Base-by-base conservation (phyloP, 345 rosid genomes). In the Theobroma cacao region DNA sequence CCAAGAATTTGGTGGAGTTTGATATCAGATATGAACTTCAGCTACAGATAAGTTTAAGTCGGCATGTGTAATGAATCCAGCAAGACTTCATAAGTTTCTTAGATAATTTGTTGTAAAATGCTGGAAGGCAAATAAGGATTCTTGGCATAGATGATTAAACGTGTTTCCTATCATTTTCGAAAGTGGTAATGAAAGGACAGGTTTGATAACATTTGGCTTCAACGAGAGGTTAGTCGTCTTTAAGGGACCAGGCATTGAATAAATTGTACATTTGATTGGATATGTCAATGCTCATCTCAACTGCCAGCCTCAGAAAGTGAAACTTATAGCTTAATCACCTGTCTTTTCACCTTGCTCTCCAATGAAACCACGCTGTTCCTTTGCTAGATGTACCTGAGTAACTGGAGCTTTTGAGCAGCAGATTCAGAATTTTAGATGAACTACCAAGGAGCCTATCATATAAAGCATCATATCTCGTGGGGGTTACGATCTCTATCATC, bases 181-280 rank as follows among this genome's bases (percentile, higher is more conserved):
- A 64, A 33, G 40, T 33, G 47, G 62, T 11, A 41, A 41, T 41
- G 45, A 41, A 9, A 9, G 45, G 45, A 41, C 45, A 41, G 45
- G 45, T 41, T 41, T 41, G 9, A 41, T 41, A 41, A 41, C 8
- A 41, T 41, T 41, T 4, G 45, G 45, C 45, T 5, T 41, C 11
- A 65, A 65, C 11, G 14, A 71, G 40, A 62, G 56, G 67, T 18
- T 31, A 30, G 60, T 45, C 55, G 70, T 45, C 17, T 41, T 30
- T n/a, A 63, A 31, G 65, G 70, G 78, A 47, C 72, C 68, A 61
- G 30, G 48, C 78, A 75, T 75, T 75, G 55, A 63, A 41, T 61
- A 75, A 47, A 12, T 61, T 45, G 78, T 62, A 63, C 78, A 62
- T 48, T 62, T 75, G 78, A 75, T 48, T 62, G 71, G 72, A 75